Evolutionary conservation across 768 basidiomycete genomes (phyloP).

Genomic region (Termitomyces sp.): DNA sequence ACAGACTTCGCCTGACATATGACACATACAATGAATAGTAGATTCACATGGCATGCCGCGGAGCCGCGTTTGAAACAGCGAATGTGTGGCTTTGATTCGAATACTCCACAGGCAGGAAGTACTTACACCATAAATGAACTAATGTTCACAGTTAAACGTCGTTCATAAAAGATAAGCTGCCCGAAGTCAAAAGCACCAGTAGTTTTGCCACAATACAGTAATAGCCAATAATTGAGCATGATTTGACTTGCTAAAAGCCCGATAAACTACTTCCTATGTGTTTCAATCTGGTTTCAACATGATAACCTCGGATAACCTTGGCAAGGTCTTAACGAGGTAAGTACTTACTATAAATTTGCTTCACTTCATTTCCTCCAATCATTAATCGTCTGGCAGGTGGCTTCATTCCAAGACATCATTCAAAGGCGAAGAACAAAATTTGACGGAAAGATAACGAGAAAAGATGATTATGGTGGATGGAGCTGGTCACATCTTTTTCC

Average conservation of each 20-base stretch:
- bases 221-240: not conserved
- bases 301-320: no score
- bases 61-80: no score
- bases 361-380: not conserved
- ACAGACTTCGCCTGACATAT: not conserved
- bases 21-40: not conserved
- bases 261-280: no score
- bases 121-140: not conserved
- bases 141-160: not conserved
- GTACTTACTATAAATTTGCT: not conserved
- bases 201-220: not conserved
- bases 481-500: not conserved
- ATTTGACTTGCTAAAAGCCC: not conserved
- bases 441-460: no score
- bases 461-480: no score
- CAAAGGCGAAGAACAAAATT: no score
- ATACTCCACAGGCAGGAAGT: not conserved
- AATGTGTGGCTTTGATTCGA: not conserved
- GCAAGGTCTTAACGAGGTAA: not conserved
- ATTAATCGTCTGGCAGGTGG: not conserved
- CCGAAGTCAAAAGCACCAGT: not conserved
- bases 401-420: no score
- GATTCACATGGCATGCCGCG: not conserved
- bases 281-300: no score
- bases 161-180: not conserved